These are phyloP conservation scores for Fagopyrum homotropicum DNA, from an alignment of 148 eudicot genomes.

Conservation along the genomic window DNA sequence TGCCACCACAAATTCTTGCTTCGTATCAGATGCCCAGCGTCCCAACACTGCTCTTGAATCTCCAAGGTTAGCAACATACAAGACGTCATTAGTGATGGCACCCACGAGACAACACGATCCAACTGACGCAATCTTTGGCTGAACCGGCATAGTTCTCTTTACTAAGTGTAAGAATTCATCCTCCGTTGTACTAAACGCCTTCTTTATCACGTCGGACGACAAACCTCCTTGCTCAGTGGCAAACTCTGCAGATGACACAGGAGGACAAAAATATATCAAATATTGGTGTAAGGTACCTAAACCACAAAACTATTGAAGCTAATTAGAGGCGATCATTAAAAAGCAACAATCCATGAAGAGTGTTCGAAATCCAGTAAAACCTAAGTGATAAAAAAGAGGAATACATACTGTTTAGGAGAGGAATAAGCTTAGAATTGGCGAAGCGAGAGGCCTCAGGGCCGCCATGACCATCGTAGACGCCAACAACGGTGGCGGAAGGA, in stretches of 20 bases:
- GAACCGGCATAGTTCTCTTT: slow-evolving; percentile 20
- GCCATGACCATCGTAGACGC: slow-evolving; percentile 94
- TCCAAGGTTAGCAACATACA: slow-evolving; percentile 61
- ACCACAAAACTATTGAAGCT: neutral
- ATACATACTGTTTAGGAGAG: slow-evolving; percentile 49
- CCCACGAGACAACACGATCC: slow-evolving; percentile 70
- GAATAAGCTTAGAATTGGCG: slow-evolving; percentile 52
- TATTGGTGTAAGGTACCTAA: neutral
- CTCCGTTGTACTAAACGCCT: slow-evolving; percentile 56
- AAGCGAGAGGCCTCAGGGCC: slow-evolving; percentile 89
- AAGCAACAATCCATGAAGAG: neutral
- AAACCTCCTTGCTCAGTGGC: slow-evolving; percentile 38
- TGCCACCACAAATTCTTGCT: slow-evolving; percentile 28
- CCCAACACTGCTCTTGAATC: slow-evolving; percentile 69
- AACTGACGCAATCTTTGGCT: slow-evolving; percentile 35
- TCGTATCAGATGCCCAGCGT: slow-evolving; percentile 20
- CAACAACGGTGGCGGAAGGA: slow-evolving; percentile 64
- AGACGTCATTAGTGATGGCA: slow-evolving; percentile 38
- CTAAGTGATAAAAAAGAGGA: neutral
- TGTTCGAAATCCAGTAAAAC: neutral
- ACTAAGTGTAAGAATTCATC: slow-evolving; percentile 39
- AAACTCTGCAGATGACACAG: slow-evolving; percentile 22
- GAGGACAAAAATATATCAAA: neutral
- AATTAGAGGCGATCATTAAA: neutral
- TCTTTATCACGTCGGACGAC: slow-evolving; percentile 38